A percentile compares a stretch with the other conserved stretches of the same genome.
Evolutionary conservation across 805 yeast genomes (phyloP).

Genomic region (Candida vartiovaarae): DNA sequence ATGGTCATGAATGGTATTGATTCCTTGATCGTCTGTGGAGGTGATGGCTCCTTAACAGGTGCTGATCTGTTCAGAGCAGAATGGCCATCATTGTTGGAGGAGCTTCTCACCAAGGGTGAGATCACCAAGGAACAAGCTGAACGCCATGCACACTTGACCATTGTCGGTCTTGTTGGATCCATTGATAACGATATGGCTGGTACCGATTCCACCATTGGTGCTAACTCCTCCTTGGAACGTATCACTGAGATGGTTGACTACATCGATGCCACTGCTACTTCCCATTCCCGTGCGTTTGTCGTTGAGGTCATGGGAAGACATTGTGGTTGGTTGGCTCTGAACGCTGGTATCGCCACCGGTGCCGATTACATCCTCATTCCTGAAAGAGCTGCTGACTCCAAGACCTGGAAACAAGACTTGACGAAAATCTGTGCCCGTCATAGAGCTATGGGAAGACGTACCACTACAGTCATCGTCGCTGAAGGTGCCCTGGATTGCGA

Average conservation of each 20-base stretch:
- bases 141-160: slow-evolving; percentile 67
- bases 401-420: slow-evolving; percentile 77
- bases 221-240: slow-evolving; percentile 86
- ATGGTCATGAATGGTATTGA: slow-evolving; percentile 86
- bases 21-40: slow-evolving; percentile 94
- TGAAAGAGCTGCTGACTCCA: slow-evolving; percentile 76
- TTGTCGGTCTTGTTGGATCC: slow-evolving; percentile 93
- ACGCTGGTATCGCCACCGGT: slow-evolving; percentile 95
- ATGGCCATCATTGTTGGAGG: slow-evolving; percentile 85
- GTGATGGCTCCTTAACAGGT: slow-evolving; percentile 97
- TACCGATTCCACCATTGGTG: slow-evolving; percentile 96
- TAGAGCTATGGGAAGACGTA: slow-evolving; percentile 82
- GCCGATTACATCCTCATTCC: slow-evolving; percentile 95
- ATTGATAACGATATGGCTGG: slow-evolving; percentile 98
- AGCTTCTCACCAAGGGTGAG: slow-evolving; percentile 49
- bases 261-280: slow-evolving; percentile 95
- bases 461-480: slow-evolving; percentile 93
- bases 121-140: slow-evolving; percentile 53
- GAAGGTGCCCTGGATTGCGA: slow-evolving; percentile 92
- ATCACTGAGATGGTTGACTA: slow-evolving; percentile 93
- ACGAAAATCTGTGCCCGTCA: slow-evolving; percentile 68
- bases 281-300: slow-evolving; percentile 96
- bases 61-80: slow-evolving; percentile 91
- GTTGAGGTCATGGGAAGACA: slow-evolving; percentile 99
- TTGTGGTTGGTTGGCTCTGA: slow-evolving; percentile 97